Evolutionary conservation across 2,329 filamentous ascomycete genomes (phyloP).

Genomic region (Phialocephala sp.): DNA sequence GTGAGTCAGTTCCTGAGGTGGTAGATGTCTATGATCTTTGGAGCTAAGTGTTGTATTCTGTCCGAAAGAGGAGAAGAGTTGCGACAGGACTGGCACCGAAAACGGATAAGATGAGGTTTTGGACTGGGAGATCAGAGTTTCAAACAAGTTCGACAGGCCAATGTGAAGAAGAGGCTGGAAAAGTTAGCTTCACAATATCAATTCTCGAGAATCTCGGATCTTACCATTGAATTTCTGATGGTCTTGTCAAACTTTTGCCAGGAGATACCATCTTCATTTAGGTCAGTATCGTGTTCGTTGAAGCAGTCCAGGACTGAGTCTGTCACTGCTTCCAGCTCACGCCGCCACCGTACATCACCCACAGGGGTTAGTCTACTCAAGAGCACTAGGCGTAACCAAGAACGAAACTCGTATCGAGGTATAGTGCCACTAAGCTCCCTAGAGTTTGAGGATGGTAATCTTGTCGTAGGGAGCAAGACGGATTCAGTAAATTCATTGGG

Average conservation of each 20-base stretch:
- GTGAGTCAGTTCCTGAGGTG: neutral
- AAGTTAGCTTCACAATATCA: neutral
- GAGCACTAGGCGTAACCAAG: constrained; percentile 1
- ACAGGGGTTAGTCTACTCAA: neutral
- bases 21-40: neutral
- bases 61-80: neutral
- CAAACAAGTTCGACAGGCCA: neutral
- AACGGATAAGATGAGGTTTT: neutral
- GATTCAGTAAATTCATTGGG: neutral
- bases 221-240: constrained; percentile 1
- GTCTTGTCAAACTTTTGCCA: constrained; percentile 2
- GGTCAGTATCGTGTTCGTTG: neutral
- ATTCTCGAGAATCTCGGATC: neutral
- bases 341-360: neutral
- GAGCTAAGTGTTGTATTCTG: neutral
- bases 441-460: constrained; percentile 1
- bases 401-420: constrained; percentile 1
- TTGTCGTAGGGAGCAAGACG: neutral
- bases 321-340: constrained; percentile 7
- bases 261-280: neutral
- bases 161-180: neutral
- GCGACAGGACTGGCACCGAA: neutral
- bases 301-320: neutral
- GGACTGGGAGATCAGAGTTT: neutral
- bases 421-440: neutral